These are phyloP conservation scores for Neurospora sp. DNA, from an alignment of 495 filamentous ascomycete species.

Conservation along the genomic window DNA sequence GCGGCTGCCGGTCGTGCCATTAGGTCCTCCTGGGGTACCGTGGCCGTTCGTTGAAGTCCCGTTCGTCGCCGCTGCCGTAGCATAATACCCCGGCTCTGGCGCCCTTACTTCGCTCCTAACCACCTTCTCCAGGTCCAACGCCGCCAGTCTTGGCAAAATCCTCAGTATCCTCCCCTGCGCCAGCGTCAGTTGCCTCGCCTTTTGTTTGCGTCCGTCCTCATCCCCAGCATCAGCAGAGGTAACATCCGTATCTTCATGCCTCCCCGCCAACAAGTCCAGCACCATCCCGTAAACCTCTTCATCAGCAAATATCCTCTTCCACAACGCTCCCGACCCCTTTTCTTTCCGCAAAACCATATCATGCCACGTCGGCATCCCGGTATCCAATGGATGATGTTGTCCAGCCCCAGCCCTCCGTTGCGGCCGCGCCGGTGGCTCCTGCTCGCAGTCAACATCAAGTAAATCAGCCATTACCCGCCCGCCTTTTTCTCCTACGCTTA, in stretches of 20 bases:
- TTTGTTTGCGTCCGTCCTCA: neutral
- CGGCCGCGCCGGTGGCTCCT: constrained; percentile 33
- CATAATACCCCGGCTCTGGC: constrained; percentile 42
- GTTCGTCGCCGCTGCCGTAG: neutral
- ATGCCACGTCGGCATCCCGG: neutral
- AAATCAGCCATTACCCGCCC: constrained; percentile 57
- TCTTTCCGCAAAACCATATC: constrained; percentile 28
- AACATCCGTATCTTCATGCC: constrained; percentile 27
- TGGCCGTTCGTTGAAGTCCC: neutral
- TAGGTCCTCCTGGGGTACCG: neutral
- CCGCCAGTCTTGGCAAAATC: constrained; percentile 56
- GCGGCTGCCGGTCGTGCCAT: neutral
- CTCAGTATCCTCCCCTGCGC: constrained; percentile 69
- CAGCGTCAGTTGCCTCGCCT: constrained; percentile 56
- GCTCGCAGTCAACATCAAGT: constrained; percentile 55
- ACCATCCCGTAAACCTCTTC: constrained; percentile 55
- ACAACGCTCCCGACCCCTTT: constrained; percentile 58
- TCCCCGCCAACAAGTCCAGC: constrained; percentile 47
- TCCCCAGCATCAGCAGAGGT: neutral
- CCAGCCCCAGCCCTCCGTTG: neutral
- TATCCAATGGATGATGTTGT: neutral
- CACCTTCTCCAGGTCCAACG: constrained; percentile 53
- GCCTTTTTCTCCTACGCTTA: constrained; percentile 64
- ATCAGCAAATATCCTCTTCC: constrained; percentile 62
- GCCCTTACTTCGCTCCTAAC: constrained; percentile 45